These are phyloP conservation scores for Calonectria ilicicola DNA, from an alignment of 2,329 filamentous ascomycete genomes.

Conservation along the genomic window DNA sequence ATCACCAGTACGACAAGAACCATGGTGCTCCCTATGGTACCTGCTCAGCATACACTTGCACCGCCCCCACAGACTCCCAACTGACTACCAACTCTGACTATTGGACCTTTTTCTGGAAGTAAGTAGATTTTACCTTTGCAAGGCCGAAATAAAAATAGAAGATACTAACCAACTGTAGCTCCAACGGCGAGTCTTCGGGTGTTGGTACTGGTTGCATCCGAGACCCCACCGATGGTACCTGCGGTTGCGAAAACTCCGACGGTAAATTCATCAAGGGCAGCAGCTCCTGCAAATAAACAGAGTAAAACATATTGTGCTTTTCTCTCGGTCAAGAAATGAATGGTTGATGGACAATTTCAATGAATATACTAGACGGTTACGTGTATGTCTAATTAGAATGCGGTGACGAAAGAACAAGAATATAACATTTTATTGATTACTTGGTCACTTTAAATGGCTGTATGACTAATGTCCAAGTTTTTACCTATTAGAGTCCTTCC, in stretches of 20 bases:
- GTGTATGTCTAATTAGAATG: background rate
- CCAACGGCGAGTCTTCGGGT: slow-evolving; percentile 34
- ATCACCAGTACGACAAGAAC: slow-evolving; percentile 41
- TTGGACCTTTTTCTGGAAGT: slow-evolving; percentile 45
- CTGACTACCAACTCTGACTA: slow-evolving; percentile 32
- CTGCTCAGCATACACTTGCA: slow-evolving; percentile 37
- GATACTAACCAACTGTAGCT: slow-evolving; percentile 19
- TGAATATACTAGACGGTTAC: background rate
- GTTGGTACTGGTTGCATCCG: slow-evolving; percentile 41
- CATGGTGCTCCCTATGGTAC: slow-evolving; percentile 40
- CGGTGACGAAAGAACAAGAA: background rate
- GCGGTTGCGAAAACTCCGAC: slow-evolving; percentile 41
- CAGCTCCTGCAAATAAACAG: slow-evolving; percentile 28
- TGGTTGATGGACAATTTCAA: background rate
- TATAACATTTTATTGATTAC: no score
- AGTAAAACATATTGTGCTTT: background rate
- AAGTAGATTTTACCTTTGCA: background rate
- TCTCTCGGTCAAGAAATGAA: background rate
- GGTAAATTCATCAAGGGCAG: slow-evolving; percentile 34
- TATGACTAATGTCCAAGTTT: no score
- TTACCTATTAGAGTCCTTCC: no score
- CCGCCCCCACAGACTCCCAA: slow-evolving; percentile 25
- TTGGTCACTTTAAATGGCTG: no score
- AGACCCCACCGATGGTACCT: slow-evolving; percentile 35
- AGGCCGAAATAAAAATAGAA: background rate